Percentiles rank a stretch among this genome's conserved stretches.
Evolutionary conservation across 345 rosid species (phyloP).

Genomic region (Pugionium dolabratum): DNA sequence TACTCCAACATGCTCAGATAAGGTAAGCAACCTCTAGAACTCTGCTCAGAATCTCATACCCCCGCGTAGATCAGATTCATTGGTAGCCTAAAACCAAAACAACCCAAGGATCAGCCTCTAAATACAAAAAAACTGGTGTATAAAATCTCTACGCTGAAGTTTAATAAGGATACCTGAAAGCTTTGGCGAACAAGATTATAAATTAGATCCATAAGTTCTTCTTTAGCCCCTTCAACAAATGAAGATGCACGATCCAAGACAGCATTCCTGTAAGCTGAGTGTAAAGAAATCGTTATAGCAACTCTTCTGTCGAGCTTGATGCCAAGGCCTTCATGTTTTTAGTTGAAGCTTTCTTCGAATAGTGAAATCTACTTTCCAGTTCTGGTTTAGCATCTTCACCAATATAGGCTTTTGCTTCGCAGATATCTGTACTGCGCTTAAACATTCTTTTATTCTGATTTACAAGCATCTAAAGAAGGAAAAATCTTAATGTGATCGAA

Average conservation of each 20-base stretch:
- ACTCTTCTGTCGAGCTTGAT: conserved; percentile 52
- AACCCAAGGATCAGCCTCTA: conserved; percentile 29
- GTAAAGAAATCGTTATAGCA: conserved; percentile 51
- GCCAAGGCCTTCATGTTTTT: conserved; percentile 70
- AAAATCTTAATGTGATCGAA: background rate
- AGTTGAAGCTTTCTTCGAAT: conserved; percentile 66
- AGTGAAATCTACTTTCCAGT: conserved; percentile 41
- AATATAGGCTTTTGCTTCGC: conserved; percentile 32
- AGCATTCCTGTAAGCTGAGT: conserved; percentile 42
- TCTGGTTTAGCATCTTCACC: conserved; percentile 44
- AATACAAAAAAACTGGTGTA: background rate
- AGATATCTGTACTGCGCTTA: conserved; percentile 36
- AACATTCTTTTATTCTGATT: conserved; percentile 62
- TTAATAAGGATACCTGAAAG: conserved; percentile 52
- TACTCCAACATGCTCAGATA: conserved; percentile 20
- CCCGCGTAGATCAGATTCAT: conserved; percentile 59
- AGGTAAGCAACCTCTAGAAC: conserved; percentile 60
- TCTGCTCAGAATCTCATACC: conserved; percentile 66
- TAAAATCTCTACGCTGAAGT: background rate
- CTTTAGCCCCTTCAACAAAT: conserved; percentile 70
- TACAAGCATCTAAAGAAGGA: conserved; percentile 60
- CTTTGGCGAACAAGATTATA: conserved; percentile 59
- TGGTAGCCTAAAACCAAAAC: conserved; percentile 50
- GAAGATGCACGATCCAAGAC: conserved; percentile 70
- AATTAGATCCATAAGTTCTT: conserved; percentile 66